Percentiles rank a stretch among this genome's conserved stretches.
Evolutionary conservation across 306 rosid genomes (phyloP).

Genomic region (Trichosanthes cucumerina): DNA sequence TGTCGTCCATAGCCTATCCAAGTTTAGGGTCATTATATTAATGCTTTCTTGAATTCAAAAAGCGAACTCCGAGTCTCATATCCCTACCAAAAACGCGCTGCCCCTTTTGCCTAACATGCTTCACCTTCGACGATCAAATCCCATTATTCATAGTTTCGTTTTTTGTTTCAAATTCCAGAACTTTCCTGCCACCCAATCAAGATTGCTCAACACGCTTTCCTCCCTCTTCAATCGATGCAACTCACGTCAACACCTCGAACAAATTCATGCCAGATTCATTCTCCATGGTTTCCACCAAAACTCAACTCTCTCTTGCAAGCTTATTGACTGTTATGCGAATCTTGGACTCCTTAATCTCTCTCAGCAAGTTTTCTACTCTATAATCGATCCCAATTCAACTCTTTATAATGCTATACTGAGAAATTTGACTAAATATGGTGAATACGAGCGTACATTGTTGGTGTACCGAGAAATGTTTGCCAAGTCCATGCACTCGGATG

Average conservation of each 20-base stretch:
- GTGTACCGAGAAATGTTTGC: conserved; percentile 40
- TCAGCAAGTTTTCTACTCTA: conserved; percentile 30
- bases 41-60: not conserved
- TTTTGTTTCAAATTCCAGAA: conserved; percentile 17
- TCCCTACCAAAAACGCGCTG: not conserved
- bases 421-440: conserved; percentile 29
- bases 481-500: conserved; percentile 40
- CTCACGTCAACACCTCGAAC: conserved; percentile 40
- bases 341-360: conserved; percentile 35
- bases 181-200: conserved; percentile 31
- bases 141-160: not conserved
- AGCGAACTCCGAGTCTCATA: not conserved
- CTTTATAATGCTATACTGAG: conserved; percentile 31
- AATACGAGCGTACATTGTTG: conserved; percentile 28
- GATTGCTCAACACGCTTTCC: conserved; percentile 28
- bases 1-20: too few relatives aligned
- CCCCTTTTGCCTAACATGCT: conserved; percentile 15
- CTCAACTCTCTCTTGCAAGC: conserved; percentile 44
- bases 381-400: conserved; percentile 24
- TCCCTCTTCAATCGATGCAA: conserved; percentile 47
- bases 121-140: conserved; percentile 14
- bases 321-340: conserved; percentile 47
- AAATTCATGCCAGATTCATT: conserved; percentile 58
- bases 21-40: too few relatives aligned
- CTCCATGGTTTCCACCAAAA: conserved; percentile 63